Base-by-base conservation (phyloP, 2,329 filamentous ascomycete species). In the Cercospora citrullina region DNA sequence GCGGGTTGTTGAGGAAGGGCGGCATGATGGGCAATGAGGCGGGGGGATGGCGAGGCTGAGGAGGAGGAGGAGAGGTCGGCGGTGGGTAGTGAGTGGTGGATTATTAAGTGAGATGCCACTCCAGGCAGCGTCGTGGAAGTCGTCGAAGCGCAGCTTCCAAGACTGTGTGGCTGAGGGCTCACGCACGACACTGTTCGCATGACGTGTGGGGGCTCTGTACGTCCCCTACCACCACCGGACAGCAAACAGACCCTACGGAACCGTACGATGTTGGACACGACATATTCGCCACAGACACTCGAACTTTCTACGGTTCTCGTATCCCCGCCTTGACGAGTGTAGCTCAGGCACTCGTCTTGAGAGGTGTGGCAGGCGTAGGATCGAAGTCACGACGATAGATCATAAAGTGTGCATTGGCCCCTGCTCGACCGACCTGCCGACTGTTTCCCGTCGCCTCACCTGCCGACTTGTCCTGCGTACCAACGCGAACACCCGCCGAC, bases 1-100 rank as follows among this genome's bases (percentile, higher is more conserved):
- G 79, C 70, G 84, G 84, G 74, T 85, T 86, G 74, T 86, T 85
- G 76, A 86, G 79, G 71, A 83, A 81, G 33, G 62, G 62, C 53
- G 80, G 79, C 83, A 84, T 84, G 31, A 51, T 73, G 72, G 65
- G 67, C 66, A 64, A 48, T 33, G 65, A 30, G 33, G 55, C 12
- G n/a, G 55, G 26, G 58, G 9, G 4, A 42, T 6, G 21, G 42
- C 26, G 30, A 55, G 45, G 21, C 21, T 28, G 39, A 23, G 23
- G 16, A 45, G 36, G 14, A 45, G 36, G 23, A 57, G 26, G 53
- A 30, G 14, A 28, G 7, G 53, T 26, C 53, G 53, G 9, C 26
- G 26, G 14, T 18, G 53, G 26, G 23, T n/a, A 26, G 8, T n/a
- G 53, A 58, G 53, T 30, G 53, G 23, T 58, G 53, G 30, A 26